A percentile compares a stretch with the other conserved stretches of the same genome.
Conservation (phyloP, 106 monocot species). For the Dendrobium catenatum region DNA sequence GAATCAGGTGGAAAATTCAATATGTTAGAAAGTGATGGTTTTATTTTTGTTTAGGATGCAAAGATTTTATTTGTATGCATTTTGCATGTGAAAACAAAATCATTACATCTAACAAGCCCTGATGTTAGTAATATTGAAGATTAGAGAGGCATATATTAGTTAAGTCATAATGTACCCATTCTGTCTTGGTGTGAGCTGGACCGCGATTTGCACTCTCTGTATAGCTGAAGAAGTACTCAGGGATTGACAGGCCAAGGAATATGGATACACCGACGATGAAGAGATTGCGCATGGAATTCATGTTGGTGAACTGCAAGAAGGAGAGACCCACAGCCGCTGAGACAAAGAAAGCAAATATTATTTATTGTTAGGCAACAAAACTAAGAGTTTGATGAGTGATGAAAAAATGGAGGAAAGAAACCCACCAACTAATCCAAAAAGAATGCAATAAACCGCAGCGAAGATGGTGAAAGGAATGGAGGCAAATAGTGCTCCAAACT, state of each 20-base stretch:
- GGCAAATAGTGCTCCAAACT: conserved; percentile 96
- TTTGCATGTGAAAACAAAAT: too few relatives aligned
- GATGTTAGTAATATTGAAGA: not conserved
- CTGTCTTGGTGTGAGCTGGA: conserved; percentile 76
- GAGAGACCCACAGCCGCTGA: conserved; percentile 94
- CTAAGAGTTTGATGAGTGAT: too few relatives aligned
- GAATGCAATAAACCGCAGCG: conserved; percentile 80
- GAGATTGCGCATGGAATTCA: conserved; percentile 99
- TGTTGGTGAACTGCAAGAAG: conserved; percentile 99
- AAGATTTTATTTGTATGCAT: too few relatives aligned
- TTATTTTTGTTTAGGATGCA: too few relatives aligned
- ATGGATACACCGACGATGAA: conserved; percentile 84
- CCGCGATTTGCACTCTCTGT: conserved; percentile 35
- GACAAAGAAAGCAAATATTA: conserved; percentile 1
- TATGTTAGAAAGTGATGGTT: too few relatives aligned
- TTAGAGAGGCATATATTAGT: not conserved
- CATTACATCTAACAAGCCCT: too few relatives aligned
- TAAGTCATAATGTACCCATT: conserved; percentile 46
- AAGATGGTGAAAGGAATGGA: conserved; percentile 94
- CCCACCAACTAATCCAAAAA: conserved; percentile 90
- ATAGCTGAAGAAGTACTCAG: conserved; percentile 81
- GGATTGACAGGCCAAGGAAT: conserved; percentile 87
- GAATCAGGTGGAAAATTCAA: too few relatives aligned
- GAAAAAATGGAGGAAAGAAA: not conserved
- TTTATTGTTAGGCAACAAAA: not conserved